Evolutionary conservation across 2,329 filamentous ascomycete genomes (phyloP), one percentile per base, ranked within the genome.

Genomic region (Colletotrichum incanum): DNA sequence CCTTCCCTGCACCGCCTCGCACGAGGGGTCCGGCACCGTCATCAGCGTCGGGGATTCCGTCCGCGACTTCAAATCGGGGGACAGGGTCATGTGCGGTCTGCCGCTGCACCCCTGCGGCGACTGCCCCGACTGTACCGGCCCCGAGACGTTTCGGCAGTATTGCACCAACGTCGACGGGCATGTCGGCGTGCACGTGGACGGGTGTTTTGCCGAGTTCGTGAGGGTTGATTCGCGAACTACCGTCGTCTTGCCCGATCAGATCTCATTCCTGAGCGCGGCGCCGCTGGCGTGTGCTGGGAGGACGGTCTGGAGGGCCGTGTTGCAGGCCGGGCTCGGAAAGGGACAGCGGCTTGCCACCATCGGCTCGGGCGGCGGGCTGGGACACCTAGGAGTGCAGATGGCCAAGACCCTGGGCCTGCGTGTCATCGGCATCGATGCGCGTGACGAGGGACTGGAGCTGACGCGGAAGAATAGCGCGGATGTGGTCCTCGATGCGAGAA

Each of bases 401-500:
- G 34, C 34, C 34, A 37, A 37, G 34, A 8, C 34, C 2, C 9
- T 37, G 34, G 34, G 34, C 5, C 34, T 37, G 5, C 34, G 34
- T 11, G 91, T 95, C 74, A 91, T 93, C 65, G 93, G 93, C 72
- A 93, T 96, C 75, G 93, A 96, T 78, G 88, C 88, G 1, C 79
- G 88, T 50, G 87, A 90, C 61, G 86, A 86, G 75, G 88, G 85
- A 0, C 77, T 91, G 12, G 82, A 82, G 65, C 72, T 91, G 39
- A 82, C 85, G 5, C 81, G 79, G 72, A 77, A 84, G 39, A 79
- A 79, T 28, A 88, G 89, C 6, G 88, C 87, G 0, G 84, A 90
- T 66, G 76, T 86, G 0, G 83, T 89, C 3, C 76, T 89, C 1
- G 89, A 91, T 77, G 88, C 85, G 34, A 75, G 88, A 39, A 77